A percentile compares a stretch with the other conserved stretches of the same genome.
These are phyloP conservation scores for Phyllosticta citriasiana DNA, from an alignment of 2,329 filamentous ascomycete genomes.

Conservation along the genomic window DNA sequence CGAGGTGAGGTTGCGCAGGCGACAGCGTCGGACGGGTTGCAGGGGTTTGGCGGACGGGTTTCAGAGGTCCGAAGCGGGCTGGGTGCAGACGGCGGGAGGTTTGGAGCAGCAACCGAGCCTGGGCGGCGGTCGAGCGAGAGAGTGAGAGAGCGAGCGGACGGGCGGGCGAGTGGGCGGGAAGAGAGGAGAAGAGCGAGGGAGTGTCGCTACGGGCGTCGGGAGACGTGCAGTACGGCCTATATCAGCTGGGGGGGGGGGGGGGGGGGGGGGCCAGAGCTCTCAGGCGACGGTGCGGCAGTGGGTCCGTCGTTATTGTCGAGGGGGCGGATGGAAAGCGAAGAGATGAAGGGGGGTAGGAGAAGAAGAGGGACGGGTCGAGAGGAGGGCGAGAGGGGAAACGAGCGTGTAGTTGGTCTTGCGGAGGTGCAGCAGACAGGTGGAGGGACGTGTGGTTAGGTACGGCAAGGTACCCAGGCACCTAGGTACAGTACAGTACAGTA, in stretches of 20 bases:
- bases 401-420: neutral
- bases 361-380: neutral
- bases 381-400: constrained; percentile 6
- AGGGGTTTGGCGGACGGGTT: neutral
- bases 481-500: too few species aligned
- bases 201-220: neutral
- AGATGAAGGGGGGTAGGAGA: neutral
- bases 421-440: neutral
- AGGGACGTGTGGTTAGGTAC: neutral
- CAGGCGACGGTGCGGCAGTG: constrained; percentile 4
- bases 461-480: too few species aligned
- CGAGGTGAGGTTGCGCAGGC: neutral
- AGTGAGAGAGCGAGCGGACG: neutral
- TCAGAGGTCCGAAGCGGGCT: neutral
- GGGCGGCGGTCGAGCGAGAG: neutral
- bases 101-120: neutral
- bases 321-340: neutral
- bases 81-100: neutral
- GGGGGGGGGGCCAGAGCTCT: neutral
- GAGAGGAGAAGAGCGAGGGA: neutral
- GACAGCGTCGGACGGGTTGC: neutral
- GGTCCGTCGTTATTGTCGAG: neutral
- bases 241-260: neutral
- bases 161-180: neutral
- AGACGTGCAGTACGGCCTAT: neutral